These are phyloP conservation scores for Globisporangium rhizosaccharum DNA, from an alignment of 352 stramenopile genomes.

Conservation along the genomic window DNA sequence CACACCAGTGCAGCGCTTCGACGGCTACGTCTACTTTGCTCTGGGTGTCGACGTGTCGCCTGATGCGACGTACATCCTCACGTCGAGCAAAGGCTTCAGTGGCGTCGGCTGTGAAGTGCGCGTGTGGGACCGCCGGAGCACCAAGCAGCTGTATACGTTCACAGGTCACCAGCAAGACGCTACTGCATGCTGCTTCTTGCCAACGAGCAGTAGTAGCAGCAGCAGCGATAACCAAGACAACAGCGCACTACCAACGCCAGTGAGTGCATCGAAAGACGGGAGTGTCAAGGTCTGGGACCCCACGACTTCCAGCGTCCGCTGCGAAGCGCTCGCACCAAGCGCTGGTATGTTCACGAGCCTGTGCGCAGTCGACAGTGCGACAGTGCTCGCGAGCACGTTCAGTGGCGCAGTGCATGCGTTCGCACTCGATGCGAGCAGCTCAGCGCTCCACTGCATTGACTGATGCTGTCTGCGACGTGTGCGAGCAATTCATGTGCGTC, in stretches of 20 bases:
- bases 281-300: slow-evolving; percentile 71
- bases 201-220: slow-evolving; percentile 7
- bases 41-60: slow-evolving; percentile 49
- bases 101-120: slow-evolving; percentile 69
- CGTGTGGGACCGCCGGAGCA: slow-evolving; percentile 74
- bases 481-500: too few species aligned
- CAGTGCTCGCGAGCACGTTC: slow-evolving; percentile 56
- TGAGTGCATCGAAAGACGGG: slow-evolving; percentile 77
- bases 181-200: slow-evolving; percentile 67
- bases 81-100: slow-evolving; percentile 85
- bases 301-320: slow-evolving; percentile 18
- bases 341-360: slow-evolving; percentile 65
- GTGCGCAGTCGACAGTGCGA: slow-evolving; percentile 24
- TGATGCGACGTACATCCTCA: slow-evolving; percentile 61
- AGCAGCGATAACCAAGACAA: not conserved
- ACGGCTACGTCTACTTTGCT: slow-evolving; percentile 79
- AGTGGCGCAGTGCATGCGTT: slow-evolving; percentile 41
- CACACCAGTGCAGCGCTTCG: slow-evolving; percentile 42
- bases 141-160: slow-evolving; percentile 51
- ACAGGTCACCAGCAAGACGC: slow-evolving; percentile 71
- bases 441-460: slow-evolving; percentile 3
- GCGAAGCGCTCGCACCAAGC: slow-evolving; percentile 38
- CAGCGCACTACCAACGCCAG: slow-evolving; percentile 21
- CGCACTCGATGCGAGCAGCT: slow-evolving; percentile 19
- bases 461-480: not conserved